Conservation (phyloP, 2,329 filamentous ascomycete species). For the Pseudogymnoascus sp. region DNA sequence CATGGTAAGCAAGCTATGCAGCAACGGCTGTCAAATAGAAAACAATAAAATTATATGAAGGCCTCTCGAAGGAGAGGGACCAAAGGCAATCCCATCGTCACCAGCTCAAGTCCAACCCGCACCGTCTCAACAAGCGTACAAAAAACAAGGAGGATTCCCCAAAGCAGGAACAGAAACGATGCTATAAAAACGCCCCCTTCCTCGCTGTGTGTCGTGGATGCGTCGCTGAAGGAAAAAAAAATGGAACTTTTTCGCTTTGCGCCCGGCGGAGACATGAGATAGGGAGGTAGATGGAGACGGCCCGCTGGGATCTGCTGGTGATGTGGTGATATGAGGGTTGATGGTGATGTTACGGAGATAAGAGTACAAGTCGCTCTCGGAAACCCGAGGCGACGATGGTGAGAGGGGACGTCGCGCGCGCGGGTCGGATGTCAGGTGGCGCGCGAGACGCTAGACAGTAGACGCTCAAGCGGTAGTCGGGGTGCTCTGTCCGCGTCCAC, state of each 20-base stretch:
- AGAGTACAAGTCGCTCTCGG: neutral
- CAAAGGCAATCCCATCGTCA: slow-evolving; percentile 1
- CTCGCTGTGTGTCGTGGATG: slow-evolving; percentile 1
- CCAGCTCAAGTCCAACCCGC: neutral
- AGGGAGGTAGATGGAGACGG: neutral
- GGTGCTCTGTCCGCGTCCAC: slow-evolving; percentile 20
- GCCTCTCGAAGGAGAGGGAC: neutral
- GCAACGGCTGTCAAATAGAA: neutral
- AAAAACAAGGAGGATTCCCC: neutral
- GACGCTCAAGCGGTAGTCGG: neutral
- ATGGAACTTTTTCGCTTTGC: slow-evolving; percentile 4
- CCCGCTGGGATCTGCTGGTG: neutral
- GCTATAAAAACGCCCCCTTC: slow-evolving; percentile 4
- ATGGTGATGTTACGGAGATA: neutral
- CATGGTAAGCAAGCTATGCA: slow-evolving; percentile 1
- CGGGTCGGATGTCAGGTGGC: neutral
- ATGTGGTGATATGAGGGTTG: neutral
- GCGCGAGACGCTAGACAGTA: neutral
- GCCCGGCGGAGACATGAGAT: neutral
- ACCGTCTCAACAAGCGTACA: neutral
- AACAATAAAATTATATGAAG: slow-evolving; percentile 1
- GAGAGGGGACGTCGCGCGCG: neutral
- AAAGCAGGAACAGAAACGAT: slow-evolving; percentile 4
- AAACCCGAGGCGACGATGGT: neutral
- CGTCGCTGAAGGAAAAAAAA: neutral